Base-by-base conservation (phyloP, 805 yeast genomes). In the Ogataea methylovora region DNA sequence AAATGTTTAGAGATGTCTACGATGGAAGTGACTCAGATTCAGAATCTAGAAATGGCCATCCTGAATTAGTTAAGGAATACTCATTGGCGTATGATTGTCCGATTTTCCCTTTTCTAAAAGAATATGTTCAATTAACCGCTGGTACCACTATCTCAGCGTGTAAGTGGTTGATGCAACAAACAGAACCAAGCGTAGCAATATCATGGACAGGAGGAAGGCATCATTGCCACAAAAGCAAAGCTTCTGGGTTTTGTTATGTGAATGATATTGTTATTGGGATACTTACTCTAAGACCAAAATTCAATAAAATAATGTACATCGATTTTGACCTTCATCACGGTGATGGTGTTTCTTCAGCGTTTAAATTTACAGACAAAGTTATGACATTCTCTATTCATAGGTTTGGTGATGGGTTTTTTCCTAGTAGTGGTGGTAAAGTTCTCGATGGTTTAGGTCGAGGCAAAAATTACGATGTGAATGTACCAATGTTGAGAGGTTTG, bases 191-290 rank as follows among this genome's bases (percentile, higher is more conserved):
- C 8, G 55, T 73, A 1, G 77, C 71, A 2, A 63, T 83, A 29
- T 80, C 80, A 48, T 83, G 87, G 87, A 72, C 74, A 46, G 94
- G 94, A 6, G 94, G 92, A 1, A 55, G 88, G 31, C 92, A 82
- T 48, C 92, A 82, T 53, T 76, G 78, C 4, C 61, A 56, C 29
- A 69, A 67, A 42, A 45, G 65, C 0, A 58, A 48, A 23, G 83
- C 84, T 1, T 65, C 80, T 9, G 90, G 90, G 3, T 82, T 77
- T 47, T 82, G 92, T 48, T 82, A 82, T 46, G 59, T 79, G 3
- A 82, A 82, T 43, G 94, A 83, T 46, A 68, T 80, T 7, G 79
- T 74, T 0, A 46, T 83, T 11, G 69, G 73, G 1, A 75, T 82
- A 4, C 61, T 67, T 29, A 54, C 60, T 25, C 58, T 82, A 11